Base-by-base conservation (phyloP, 2,329 filamentous ascomycete genomes). In the Pseudogymnoascus sp. region DNA sequence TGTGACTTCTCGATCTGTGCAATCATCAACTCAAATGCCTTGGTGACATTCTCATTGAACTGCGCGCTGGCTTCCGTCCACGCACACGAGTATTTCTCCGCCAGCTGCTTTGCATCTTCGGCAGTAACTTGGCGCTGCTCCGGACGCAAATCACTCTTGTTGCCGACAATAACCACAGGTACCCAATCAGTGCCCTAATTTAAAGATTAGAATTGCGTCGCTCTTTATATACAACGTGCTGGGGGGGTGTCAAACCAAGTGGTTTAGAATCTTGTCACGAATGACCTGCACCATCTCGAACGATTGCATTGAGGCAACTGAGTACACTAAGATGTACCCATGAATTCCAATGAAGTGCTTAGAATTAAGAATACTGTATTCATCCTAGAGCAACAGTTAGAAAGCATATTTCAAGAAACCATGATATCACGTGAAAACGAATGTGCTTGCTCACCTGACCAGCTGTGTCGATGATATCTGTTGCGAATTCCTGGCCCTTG, bases 261-360 rank as follows among this genome's bases (percentile, higher is more conserved):
- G 93, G 74, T 96, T 96, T 63, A 99, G 80, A 66, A 99, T 97
- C 82, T 97, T 99, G 75, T 97, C 93, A 27, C 92, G 84, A 68
- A 99, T 96, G 64, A 97, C 91, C 71, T 90, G 86, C 59, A 96
- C 89, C 93, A 97, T 99, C 74, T 99, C 94, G 72, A 97, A 97
- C 8, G 92, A 96, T 70, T 94, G 90, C 71, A 91, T 87, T 58
- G 91, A 96, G 21, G 90, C 90, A 59, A 99, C 92, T n/a, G 92
- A 96, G 78, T 99, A 99, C 58, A 97, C 93, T 64, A 99, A 88
- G 84, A 99, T 92, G 76, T 97, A 99, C 63, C 94, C 94, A 79
- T 99, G 94, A 68, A 97, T 97, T 66, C 94, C 94, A 74, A 99
- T 97, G 72, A 97, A 97, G 75, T 97, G 93, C 79, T 97, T 97